A percentile compares a stretch with the other conserved stretches of the same genome.
Evolutionary conservation across 2,329 filamentous ascomycete genomes (phyloP).

Genomic region (Fusarium bactridioides): DNA sequence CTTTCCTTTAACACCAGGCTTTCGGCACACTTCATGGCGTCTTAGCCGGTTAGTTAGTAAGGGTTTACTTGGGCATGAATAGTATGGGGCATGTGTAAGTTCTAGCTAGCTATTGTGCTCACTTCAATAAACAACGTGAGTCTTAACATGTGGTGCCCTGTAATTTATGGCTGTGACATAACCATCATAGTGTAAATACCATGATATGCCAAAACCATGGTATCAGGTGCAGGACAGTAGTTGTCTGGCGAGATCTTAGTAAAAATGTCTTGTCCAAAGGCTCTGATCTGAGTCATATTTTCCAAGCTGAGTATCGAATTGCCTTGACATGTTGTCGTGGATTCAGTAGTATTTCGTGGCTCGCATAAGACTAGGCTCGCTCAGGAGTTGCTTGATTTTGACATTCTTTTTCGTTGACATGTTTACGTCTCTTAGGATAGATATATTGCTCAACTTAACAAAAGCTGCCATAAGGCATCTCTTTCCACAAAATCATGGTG

Average conservation of each 20-base stretch:
- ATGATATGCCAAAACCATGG: not conserved
- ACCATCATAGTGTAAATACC: too few relatives aligned
- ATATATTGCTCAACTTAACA: conserved; percentile 52
- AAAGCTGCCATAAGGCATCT: conserved; percentile 75
- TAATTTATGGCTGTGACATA: not conserved
- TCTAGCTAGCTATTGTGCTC: conserved; percentile 12
- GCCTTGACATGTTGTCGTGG: not conserved
- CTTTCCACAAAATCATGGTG: conserved; percentile 79
- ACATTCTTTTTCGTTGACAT: conserved; percentile 8
- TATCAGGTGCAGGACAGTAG: not conserved
- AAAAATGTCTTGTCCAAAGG: not conserved
- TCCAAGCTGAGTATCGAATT: not conserved
- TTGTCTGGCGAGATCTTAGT: not conserved
- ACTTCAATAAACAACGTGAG: not conserved
- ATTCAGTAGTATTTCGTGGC: not conserved
- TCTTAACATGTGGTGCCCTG: not conserved
- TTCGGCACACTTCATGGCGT: not conserved
- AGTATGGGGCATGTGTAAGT: conserved; percentile 6
- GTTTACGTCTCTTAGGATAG: conserved; percentile 45
- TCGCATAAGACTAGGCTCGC: not conserved
- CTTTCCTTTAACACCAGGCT: not conserved
- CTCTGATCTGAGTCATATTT: too few relatives aligned
- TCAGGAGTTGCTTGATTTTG: not conserved
- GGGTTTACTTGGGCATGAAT: not conserved
- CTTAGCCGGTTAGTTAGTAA: conserved; percentile 1